phyloP scores from a whole-genome alignment of 2,329 filamentous ascomycete genomes.

The Cladophialophora immunda region DNA sequence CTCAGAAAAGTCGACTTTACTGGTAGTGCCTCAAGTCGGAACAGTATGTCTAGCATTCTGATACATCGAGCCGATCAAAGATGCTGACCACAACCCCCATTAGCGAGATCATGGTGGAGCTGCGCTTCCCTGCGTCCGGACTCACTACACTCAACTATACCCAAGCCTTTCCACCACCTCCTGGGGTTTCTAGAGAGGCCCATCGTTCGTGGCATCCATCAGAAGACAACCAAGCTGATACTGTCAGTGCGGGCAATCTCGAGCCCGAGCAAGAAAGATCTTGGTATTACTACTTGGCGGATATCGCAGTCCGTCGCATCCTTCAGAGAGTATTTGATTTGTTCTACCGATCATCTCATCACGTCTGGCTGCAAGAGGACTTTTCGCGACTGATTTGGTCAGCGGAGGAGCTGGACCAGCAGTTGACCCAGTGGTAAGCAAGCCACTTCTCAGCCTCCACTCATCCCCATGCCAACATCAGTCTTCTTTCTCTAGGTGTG shows the following conservation, averaged over 20 bases:
- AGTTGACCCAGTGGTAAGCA: neutral
- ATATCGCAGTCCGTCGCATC: conserved; percentile 7
- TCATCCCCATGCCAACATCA: neutral
- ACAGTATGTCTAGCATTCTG: neutral
- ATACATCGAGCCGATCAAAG: neutral
- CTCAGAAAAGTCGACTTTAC: conserved; percentile 6
- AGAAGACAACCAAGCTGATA: neutral
- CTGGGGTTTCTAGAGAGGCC: neutral
- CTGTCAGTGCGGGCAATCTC: neutral
- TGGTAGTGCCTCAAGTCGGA: conserved; percentile 7
- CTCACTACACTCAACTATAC: neutral
- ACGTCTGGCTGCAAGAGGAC: neutral
- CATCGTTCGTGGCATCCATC: neutral
- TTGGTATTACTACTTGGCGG: conserved; percentile 9
- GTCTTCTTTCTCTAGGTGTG: neutral
- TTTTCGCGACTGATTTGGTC: conserved; percentile 7
- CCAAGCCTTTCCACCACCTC: neutral
- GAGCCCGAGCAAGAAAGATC: neutral
- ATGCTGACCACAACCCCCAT: neutral
- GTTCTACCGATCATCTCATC: conserved; percentile 8
- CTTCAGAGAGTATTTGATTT: neutral
- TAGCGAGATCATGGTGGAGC: conserved; percentile 4
- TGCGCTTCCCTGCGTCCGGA: conserved; percentile 2
- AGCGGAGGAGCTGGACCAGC: conserved; percentile 1
- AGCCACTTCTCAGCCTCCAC: neutral